Evolutionary conservation across 257 asterid species (phyloP).

Genomic region (Apocynum venetum): DNA sequence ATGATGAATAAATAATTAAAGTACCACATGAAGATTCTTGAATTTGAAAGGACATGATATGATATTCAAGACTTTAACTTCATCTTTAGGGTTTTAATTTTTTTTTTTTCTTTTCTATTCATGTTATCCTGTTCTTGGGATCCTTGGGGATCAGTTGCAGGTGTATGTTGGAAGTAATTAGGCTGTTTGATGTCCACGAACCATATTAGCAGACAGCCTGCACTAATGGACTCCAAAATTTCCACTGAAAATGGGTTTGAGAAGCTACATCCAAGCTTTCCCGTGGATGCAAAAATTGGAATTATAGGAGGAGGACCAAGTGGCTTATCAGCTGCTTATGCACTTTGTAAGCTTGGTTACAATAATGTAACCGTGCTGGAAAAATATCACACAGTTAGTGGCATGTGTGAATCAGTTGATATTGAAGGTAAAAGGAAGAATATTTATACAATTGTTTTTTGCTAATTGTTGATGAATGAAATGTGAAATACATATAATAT

Average conservation of each 20-base stretch:
- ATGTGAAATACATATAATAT: background rate
- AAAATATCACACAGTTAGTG: constrained; percentile 77
- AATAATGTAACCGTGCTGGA: constrained; percentile 59
- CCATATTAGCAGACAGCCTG: background rate
- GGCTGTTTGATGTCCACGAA: background rate
- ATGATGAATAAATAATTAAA: background rate
- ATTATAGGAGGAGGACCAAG: constrained; percentile 85
- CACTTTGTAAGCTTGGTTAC: constrained; percentile 65
- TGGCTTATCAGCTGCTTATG: constrained; percentile 79
- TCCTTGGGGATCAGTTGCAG: background rate
- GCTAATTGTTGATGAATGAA: background rate
- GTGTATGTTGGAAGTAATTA: background rate
- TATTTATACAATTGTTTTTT: background rate
- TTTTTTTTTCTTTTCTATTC: background rate
- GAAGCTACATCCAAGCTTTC: constrained; percentile 63
- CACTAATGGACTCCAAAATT: constrained; percentile 39
- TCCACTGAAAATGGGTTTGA: constrained; percentile 52
- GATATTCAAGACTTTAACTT: background rate
- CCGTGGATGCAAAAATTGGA: constrained; percentile 54
- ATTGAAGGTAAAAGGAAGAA: constrained; percentile 52
- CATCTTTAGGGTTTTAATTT: background rate
- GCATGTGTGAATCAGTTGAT: constrained; percentile 80
- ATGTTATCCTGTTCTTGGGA: background rate
- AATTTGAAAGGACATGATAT: background rate
- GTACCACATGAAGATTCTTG: background rate